Conservation (phyloP, 73 alveolate genomes). For the Symbiodinium pilosum region DNA sequence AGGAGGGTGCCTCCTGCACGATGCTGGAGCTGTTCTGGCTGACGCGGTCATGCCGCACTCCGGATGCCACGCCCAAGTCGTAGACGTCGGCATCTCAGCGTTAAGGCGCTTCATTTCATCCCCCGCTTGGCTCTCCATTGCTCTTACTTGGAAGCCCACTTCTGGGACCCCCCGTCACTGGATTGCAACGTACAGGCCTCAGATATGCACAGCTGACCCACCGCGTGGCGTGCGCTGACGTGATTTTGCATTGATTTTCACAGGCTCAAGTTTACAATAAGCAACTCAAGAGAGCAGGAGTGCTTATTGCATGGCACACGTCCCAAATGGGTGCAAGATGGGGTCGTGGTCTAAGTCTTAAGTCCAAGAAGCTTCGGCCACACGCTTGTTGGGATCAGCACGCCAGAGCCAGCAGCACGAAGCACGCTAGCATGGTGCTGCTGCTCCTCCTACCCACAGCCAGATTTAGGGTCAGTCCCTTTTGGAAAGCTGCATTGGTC, state of each 20-base stretch:
- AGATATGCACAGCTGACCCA: no score
- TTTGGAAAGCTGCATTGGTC: not conserved
- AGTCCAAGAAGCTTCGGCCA: slow-evolving; percentile 36
- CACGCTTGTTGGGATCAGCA: slow-evolving; percentile 56
- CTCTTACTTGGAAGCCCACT: not conserved
- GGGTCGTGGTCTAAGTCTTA: no score
- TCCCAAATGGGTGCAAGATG: no score
- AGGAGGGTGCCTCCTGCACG: slow-evolving; percentile 64
- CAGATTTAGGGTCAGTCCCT: not conserved
- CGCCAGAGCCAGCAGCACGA: slow-evolving; percentile 73
- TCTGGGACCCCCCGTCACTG: slow-evolving; percentile 79
- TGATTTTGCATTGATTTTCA: no score
- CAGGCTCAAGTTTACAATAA: no score
- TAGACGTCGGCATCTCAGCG: slow-evolving; percentile 39
- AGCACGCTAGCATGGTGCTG: slow-evolving; percentile 13
- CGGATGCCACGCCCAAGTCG: slow-evolving; percentile 87
- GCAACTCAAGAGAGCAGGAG: no score
- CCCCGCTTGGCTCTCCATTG: not conserved
- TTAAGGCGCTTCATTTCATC: not conserved
- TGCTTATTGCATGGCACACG: no score
- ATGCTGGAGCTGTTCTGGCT: slow-evolving; percentile 79
- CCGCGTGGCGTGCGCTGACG: no score
- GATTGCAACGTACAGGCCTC: slow-evolving; percentile 73
- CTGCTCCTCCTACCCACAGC: slow-evolving; percentile 2
- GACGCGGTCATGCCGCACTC: slow-evolving; percentile 84